Evolutionary conservation across 345 rosid genomes (phyloP).

Genomic region (Bruguiera parviflora): DNA sequence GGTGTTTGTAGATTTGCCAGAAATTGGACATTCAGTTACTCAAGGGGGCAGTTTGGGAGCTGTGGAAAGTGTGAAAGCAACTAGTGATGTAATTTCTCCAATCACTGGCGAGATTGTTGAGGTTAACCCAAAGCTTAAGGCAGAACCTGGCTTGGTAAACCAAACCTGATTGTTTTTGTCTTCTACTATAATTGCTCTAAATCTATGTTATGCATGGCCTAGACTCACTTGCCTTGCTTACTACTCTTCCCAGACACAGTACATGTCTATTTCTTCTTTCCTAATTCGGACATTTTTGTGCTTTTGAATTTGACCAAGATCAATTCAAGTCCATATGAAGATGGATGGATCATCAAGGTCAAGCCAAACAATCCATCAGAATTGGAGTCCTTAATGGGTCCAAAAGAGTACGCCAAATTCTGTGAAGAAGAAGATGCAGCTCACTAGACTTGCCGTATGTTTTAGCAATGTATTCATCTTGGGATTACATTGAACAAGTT

Average conservation of each 20-base stretch:
- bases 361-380: constrained; percentile 81
- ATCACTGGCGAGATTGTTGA: constrained; percentile 82
- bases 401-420: constrained; percentile 78
- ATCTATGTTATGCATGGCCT: too few species aligned
- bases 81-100: constrained; percentile 87
- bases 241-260: too few species aligned
- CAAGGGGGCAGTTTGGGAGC: constrained; percentile 76
- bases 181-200: not conserved
- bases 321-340: constrained; percentile 82
- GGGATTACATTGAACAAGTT: not conserved
- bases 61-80: constrained; percentile 94
- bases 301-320: constrained; percentile 39
- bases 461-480: not conserved
- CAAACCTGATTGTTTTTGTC: not conserved
- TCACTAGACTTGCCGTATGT: constrained; percentile 39
- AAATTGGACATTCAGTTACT: constrained; percentile 44
- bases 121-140: constrained; percentile 68
- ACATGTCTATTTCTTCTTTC: not conserved
- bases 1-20: constrained; percentile 90
- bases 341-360: constrained; percentile 96
- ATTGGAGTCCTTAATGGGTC: constrained; percentile 65
- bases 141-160: constrained; percentile 68
- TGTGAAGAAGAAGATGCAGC: constrained; percentile 94
- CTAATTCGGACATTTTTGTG: not conserved
- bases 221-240: too few species aligned